Percentiles rank a stretch among this genome's conserved stretches.
phyloP scores from a whole-genome alignment of 2,329 filamentous ascomycete genomes.

The Scolecobasidium constrictum region DNA sequence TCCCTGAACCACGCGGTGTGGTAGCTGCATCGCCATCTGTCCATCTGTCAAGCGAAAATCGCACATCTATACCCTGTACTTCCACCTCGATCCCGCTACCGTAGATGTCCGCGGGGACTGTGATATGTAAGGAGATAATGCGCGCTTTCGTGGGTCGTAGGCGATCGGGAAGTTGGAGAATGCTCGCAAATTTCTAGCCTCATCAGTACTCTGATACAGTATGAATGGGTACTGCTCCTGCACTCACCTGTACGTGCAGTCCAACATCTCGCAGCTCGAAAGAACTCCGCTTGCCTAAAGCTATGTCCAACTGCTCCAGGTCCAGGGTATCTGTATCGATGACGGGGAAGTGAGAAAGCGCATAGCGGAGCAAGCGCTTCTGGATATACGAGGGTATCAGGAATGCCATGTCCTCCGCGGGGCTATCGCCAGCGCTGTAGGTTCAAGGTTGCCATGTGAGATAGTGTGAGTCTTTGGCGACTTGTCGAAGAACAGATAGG shows the following conservation, averaged over 20 bases:
- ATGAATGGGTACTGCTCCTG: too few relatives aligned
- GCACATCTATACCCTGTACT: constrained; percentile 56
- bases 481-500: too few relatives aligned
- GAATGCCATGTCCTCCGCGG: neutral
- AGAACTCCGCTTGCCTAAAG: constrained; percentile 68
- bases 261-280: constrained; percentile 83
- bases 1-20: constrained; percentile 10
- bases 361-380: constrained; percentile 81
- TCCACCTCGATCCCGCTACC: constrained; percentile 74
- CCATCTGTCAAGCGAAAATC: neutral
- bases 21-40: neutral
- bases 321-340: constrained; percentile 82
- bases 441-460: too few relatives aligned
- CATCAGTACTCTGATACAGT: too few relatives aligned
- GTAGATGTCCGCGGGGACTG: constrained; percentile 79
- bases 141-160: constrained; percentile 64
- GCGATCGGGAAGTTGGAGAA: constrained; percentile 63
- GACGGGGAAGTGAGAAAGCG: constrained; percentile 58
- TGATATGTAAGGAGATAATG: constrained; percentile 66
- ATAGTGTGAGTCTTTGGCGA: too few relatives aligned
- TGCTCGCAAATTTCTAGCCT: constrained; percentile 67
- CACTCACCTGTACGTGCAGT: constrained; percentile 61
- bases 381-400: constrained; percentile 64
- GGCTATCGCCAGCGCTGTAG: too few relatives aligned
- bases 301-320: constrained; percentile 74